Conservation (phyloP, 148 eudicot genomes). For the Drosera capensis region DNA sequence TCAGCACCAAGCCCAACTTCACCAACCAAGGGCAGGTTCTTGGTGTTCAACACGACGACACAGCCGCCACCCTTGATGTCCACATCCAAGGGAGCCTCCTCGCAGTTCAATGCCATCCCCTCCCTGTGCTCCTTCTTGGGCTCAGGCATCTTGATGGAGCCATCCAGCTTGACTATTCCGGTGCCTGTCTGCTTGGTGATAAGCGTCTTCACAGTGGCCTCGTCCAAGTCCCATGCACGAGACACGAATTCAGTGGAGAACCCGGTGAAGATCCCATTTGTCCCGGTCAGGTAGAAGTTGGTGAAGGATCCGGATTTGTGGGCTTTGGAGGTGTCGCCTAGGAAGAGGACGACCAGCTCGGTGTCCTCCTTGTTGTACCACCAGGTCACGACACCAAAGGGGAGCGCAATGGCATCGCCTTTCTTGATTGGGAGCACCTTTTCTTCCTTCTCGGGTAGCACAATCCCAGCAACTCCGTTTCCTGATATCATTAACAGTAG, state of each 20-base stretch:
- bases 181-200: conserved; percentile 36
- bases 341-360: conserved; percentile 56
- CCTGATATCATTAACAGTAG: no score
- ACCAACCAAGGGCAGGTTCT: conserved; percentile 87
- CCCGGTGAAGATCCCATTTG: conserved; percentile 74
- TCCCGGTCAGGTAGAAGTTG: conserved; percentile 56
- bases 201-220: conserved; percentile 36
- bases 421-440: conserved; percentile 61
- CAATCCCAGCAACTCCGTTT: conserved; percentile 62
- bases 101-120: conserved; percentile 70
- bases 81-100: conserved; percentile 76
- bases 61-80: conserved; percentile 63
- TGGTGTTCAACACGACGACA: conserved; percentile 69
- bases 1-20: conserved; percentile 80
- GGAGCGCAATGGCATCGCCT: conserved; percentile 77
- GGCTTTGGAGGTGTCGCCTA: conserved; percentile 72
- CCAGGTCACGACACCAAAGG: conserved; percentile 78
- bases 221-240: conserved; percentile 75
- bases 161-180: conserved; percentile 51
- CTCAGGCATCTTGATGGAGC: conserved; percentile 44
- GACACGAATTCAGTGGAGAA: conserved; percentile 67
- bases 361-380: conserved; percentile 77
- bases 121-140: conserved; percentile 42
- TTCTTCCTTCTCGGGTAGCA: conserved; percentile 86
- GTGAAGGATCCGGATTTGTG: conserved; percentile 70